These are phyloP conservation scores for Polytolypa hystricis DNA, from an alignment of 2,329 filamentous ascomycete genomes.

Conservation along the genomic window DNA sequence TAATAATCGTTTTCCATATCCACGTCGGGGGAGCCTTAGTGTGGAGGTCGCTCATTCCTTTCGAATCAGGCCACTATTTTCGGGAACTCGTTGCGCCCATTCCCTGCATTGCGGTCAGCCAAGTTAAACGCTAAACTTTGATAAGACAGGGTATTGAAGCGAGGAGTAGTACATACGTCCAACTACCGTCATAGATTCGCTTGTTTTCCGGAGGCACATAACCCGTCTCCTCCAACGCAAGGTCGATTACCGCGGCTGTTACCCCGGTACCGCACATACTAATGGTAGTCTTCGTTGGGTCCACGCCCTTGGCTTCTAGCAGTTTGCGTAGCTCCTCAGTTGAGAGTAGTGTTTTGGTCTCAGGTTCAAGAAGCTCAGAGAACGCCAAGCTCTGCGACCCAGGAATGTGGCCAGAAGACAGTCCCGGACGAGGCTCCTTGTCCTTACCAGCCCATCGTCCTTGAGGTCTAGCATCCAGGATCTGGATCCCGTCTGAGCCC, in stretches of 20 bases:
- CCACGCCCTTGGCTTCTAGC: constrained; percentile 69
- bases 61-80: constrained; percentile 34
- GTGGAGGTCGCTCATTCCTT: constrained; percentile 18
- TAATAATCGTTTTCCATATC: too few species aligned
- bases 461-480: constrained; percentile 72
- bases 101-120: too few species aligned
- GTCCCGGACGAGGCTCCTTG: constrained; percentile 73
- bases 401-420: constrained; percentile 87
- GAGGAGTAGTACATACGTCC: constrained; percentile 60
- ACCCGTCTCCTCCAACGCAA: constrained; percentile 68
- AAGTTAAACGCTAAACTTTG: too few species aligned
- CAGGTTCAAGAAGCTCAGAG: constrained; percentile 64
- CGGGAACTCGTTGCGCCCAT: constrained; percentile 40
- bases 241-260: constrained; percentile 82
- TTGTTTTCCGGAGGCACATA: constrained; percentile 57
- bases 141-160: too few species aligned
- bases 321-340: constrained; percentile 60
- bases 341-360: constrained; percentile 69
- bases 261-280: constrained; percentile 88
- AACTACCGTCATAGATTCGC: constrained; percentile 88
- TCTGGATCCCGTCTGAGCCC: constrained; percentile 70
- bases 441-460: constrained; percentile 74
- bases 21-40: too few species aligned
- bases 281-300: constrained; percentile 70
- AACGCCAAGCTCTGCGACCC: constrained; percentile 76